Base-by-base conservation (phyloP, 257 asterid genomes). In the Misopates orontium region DNA sequence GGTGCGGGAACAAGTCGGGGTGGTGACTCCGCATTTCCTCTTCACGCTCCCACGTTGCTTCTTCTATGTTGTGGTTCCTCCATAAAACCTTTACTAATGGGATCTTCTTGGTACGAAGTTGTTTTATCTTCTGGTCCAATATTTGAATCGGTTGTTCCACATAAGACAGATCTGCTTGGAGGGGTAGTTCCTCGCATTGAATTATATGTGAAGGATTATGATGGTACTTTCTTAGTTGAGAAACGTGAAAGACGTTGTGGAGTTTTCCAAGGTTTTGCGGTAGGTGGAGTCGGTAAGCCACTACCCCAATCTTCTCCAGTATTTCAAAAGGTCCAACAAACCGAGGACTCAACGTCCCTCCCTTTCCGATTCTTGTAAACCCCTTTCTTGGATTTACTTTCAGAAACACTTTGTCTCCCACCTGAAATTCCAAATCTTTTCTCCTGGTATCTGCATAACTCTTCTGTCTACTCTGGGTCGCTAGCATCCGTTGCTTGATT, bases 171-270 rank as follows among this genome's bases (percentile, higher is more conserved):
- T 42, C 49, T 4, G 4, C 10, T 14, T 42, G 4, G 16, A 16
- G 45, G 4, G 1, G 13, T 4, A 57, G 11, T 0, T 8, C 47
- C 5, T 57, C 62, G 16, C 4, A 0, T 4, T 10, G 9, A 6
- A 57, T 28, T 10, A 57, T 20, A 11, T 28, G 24, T 6, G 47
- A 31, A 1, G 8, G n/a, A n/a, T 57, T 13, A 6, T 45, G 63
- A 8, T 28, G 14, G 13, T 32, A 57, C 17, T 57, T 57, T 5
- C 47, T 31, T 2, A 57, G 23, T 7, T 57, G 63, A n/a, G 63
- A 57, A 1, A 57, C 63, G 23, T 57, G 63, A 19, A 57, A 57
- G 0, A 57, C 63, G 31, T 57, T 12, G 4, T n/a, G 63, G 4
- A 57, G 28, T 4, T 23, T 12, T n/a, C 9, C 6, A 13, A 28